phyloP scores from a whole-genome alignment of 2,329 filamentous ascomycete species.

The Acrodontium crateriforme region DNA sequence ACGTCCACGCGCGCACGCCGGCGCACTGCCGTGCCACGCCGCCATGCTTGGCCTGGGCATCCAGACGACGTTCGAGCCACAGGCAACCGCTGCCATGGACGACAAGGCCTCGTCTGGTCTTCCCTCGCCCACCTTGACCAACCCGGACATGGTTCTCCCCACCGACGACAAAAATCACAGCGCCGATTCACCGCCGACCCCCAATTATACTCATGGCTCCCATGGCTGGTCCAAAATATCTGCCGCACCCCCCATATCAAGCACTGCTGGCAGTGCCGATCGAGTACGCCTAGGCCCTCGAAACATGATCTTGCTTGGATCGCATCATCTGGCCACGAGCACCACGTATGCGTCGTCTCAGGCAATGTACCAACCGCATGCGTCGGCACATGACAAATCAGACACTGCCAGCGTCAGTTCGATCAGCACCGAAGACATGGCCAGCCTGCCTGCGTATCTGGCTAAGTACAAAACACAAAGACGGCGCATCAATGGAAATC shows the following conservation, averaged over 20 bases:
- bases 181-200: slow-evolving; percentile 13
- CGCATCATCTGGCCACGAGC: slow-evolving; percentile 7
- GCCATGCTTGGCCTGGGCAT: no score
- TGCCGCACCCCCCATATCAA: no score
- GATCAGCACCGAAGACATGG: slow-evolving; percentile 31
- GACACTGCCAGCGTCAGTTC: slow-evolving; percentile 23
- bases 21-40: no score
- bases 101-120: slow-evolving; percentile 29
- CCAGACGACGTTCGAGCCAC: no score
- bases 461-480: slow-evolving; percentile 13
- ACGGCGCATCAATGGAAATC: slow-evolving; percentile 8
- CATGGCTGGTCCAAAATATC: no score
- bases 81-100: no score
- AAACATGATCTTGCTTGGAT: slow-evolving; percentile 20
- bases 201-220: slow-evolving; percentile 10
- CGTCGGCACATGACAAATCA: neutral
- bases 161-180: slow-evolving; percentile 6
- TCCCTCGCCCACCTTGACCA: slow-evolving; percentile 74
- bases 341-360: slow-evolving; percentile 3
- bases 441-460: slow-evolving; percentile 23
- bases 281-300: slow-evolving; percentile 18
- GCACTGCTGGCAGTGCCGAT: slow-evolving; percentile 10
- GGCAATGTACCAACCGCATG: slow-evolving; percentile 6
- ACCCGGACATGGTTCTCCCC: slow-evolving; percentile 76
- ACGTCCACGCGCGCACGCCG: no score